Percentiles rank a stretch among this genome's conserved stretches.
phyloP scores from a whole-genome alignment of 2,329 filamentous ascomycete species.

The Alternaria postmessia region DNA sequence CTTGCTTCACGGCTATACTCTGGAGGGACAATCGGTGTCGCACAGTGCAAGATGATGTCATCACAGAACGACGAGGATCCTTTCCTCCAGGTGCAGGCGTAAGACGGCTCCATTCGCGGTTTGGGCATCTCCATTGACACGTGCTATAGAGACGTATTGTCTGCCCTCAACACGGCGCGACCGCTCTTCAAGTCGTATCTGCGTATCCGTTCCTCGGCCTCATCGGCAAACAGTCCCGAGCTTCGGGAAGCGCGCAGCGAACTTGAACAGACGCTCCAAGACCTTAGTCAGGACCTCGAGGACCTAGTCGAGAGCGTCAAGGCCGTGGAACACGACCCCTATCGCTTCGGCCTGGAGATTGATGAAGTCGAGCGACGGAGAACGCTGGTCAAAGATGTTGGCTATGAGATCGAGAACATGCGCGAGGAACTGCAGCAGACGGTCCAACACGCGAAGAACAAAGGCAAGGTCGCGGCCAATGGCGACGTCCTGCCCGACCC shows the following conservation, averaged over 20 bases:
- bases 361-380: conserved; percentile 83
- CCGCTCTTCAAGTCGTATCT: conserved; percentile 94
- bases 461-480: conserved; percentile 49
- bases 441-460: conserved; percentile 53
- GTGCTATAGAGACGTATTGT: conserved; percentile 79
- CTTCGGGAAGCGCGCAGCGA: conserved; percentile 72
- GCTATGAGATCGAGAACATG: conserved; percentile 89
- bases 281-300: conserved; percentile 81
- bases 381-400: conserved; percentile 86
- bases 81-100: conserved; percentile 61
- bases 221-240: conserved; percentile 69
- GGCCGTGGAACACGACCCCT: conserved; percentile 86
- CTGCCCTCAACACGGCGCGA: conserved; percentile 80
- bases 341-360: conserved; percentile 83
- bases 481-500: conserved; percentile 66
- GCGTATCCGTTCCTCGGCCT: conserved; percentile 88
- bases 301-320: conserved; percentile 88
- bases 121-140: conserved; percentile 32
- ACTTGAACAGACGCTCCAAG: conserved; percentile 77
- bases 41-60: conserved; percentile 45
- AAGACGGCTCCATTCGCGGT: conserved; percentile 22
- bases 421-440: conserved; percentile 76
- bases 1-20: not conserved
- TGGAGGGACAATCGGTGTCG: conserved; percentile 9
- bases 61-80: conserved; percentile 55